Base-by-base conservation (phyloP, 352 stramenopile species). In the Pythium myriotylum region DNA sequence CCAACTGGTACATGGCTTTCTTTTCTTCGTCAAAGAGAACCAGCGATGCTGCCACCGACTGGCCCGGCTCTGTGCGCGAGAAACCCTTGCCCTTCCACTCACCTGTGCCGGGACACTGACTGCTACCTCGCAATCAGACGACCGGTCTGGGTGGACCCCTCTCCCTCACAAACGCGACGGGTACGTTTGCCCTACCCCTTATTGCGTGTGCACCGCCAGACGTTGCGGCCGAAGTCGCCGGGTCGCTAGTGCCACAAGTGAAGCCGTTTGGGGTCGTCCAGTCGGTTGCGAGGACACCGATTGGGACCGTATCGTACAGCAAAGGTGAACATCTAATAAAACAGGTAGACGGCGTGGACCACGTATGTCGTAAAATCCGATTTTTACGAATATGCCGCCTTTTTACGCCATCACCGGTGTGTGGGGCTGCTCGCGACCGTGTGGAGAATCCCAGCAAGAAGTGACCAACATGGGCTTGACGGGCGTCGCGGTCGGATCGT, bases 401-500 rank as follows among this genome's bases (percentile, higher is more conserved):
- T 59, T 59, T 59, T 59, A 59, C 52, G 52, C n/a, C 0, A 10
- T 3, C 3, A 39, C 5, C 8, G 7, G 10, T 20, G 17, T 57
- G 47, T 65, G 59, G 40, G 59, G 49, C 42, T 54, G 23, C 27
- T 23, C 24, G 37, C 45, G 26, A 19, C 35, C 32, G 20, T 53
- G 12, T 20, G 68, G 63, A 52, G 27, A 37, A 55, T 54, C 42
- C 20, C 29, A 52, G 29, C 32, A 68, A 27, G 35, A 61, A 26
- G 41, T 42, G 40, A 64, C 24, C 33, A 72, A 27, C 43, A 94
- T 94, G 85, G 81, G 81, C 58, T 76, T 94, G 60, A 80, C 78
- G 42, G 85, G 85, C 52, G 74, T 85, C 57, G 65, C 77, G 41
- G 67, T 86, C 55, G 85, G 85, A 70, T 79, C 83, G 42, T n/a